Base-by-base conservation (phyloP, 352 stramenopile genomes). In the Pythium guiyangense region DNA sequence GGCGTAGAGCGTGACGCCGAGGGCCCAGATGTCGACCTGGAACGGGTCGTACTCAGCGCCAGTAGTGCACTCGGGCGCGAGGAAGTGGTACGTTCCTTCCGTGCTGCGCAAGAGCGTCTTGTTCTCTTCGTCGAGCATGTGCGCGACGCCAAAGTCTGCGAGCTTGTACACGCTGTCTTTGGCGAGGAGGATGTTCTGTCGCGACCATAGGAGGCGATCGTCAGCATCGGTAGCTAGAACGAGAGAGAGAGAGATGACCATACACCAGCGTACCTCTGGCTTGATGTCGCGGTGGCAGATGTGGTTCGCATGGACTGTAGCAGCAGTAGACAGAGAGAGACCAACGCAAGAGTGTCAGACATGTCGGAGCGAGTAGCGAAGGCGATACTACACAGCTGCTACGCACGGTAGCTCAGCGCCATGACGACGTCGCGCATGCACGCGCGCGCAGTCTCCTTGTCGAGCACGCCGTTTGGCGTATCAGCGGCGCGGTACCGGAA, bases 271-370 rank as follows among this genome's bases (percentile, higher is more conserved):
- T 26, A 71, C 63, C 51, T 88, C 77, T 4, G 77, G 77, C 50
- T 92, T 92, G 59, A 92, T 88, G 49, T 92, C 83, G n/a, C 86
- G 81, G 39, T 95, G 86, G 55, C 85, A 93, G 46, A 96, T 94
- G 34, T 75, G 69, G 40, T 92, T 88, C 8, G 60, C 56, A 54
- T 96, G 86, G 12, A 95, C 78, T 91, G 40, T 49, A 1, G n/a
- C 10, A 20, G 2, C 29, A 22, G 0, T 1, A 61, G 34, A n/a
- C n/a, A n/a, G n/a, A n/a, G 12, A 47, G 3, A 22, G 12, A 4
- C 0, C 39, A 8, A 29, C 22, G 2, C 4, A 57, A 34, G 18
- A 3, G 1, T 39, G 20, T 11, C n/a, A 48, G n/a, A 37, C 9
- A 48, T 0, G 43, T 44, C 12, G 3, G 1, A 49, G 20, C 12